phyloP scores from a whole-genome alignment of 169 alveolate species.

The Plasmodium cynomolgi region DNA sequence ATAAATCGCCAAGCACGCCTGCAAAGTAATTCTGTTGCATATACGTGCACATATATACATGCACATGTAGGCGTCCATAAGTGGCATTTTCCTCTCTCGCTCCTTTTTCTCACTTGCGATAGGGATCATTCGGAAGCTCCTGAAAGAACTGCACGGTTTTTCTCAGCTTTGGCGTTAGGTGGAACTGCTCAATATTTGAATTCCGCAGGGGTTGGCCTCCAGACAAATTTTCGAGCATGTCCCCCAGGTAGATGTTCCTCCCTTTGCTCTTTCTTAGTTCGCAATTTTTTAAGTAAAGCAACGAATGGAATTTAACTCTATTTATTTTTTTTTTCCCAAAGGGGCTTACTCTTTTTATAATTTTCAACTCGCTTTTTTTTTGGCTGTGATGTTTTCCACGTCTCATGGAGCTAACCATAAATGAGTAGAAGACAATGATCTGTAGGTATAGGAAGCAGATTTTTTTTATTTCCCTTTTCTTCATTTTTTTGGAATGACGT shows the following conservation, averaged over 20 bases:
- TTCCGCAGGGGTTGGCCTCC: conserved; percentile 41
- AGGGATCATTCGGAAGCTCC: conserved; percentile 42
- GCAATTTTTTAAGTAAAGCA: conserved; percentile 41
- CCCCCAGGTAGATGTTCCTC: conserved; percentile 2
- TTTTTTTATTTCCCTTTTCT: conserved; percentile 26
- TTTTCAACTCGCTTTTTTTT: conserved; percentile 4
- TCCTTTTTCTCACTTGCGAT: conserved; percentile 25
- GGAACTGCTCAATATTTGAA: conserved; percentile 46
- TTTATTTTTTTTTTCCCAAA: conserved; percentile 13
- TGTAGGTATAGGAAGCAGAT: conserved; percentile 18
- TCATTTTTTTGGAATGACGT: conserved; percentile 33
- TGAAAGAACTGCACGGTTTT: conserved; percentile 67
- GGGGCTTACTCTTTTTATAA: background rate
- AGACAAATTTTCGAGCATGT: conserved; percentile 17
- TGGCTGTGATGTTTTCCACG: conserved; percentile 10
- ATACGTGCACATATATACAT: background rate
- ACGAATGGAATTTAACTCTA: background rate
- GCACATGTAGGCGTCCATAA: background rate
- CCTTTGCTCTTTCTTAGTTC: background rate
- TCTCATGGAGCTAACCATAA: conserved; percentile 29
- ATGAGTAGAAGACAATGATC: conserved; percentile 25
- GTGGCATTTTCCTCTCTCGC: background rate
- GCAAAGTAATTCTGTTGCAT: background rate
- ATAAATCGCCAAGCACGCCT: background rate
- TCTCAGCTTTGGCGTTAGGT: conserved; percentile 71